Conservation (phyloP, 768 basidiomycete genomes). For the Hygrocybe punicea region DNA sequence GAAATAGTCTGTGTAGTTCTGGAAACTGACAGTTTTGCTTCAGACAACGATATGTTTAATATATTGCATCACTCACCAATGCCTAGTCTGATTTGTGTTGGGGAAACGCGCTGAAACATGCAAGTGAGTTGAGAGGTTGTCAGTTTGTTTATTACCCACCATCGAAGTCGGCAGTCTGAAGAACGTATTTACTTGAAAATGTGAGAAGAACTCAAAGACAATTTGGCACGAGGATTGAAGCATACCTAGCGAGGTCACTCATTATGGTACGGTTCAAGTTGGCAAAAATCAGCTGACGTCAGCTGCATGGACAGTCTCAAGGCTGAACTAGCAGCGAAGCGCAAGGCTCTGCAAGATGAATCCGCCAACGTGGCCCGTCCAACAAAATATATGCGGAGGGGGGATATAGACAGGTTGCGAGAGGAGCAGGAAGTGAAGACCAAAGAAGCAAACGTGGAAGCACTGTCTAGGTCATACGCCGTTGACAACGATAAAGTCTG, state of each 20-base stretch:
- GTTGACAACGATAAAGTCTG: slow-evolving; percentile 45
- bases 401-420: slow-evolving; percentile 78
- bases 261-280: slow-evolving; percentile 54
- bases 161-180: slow-evolving; percentile 96
- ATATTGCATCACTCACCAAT: slow-evolving; percentile 62
- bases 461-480: slow-evolving; percentile 32
- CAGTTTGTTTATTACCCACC: slow-evolving; percentile 40
- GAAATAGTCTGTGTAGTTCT: slow-evolving; percentile 98
- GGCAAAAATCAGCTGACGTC: not conserved
- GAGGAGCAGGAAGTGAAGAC: slow-evolving; percentile 45
- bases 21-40: slow-evolving; percentile 53
- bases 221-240: not conserved
- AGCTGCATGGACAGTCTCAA: slow-evolving; percentile 76
- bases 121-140: slow-evolving; percentile 3
- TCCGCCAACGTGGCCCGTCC: slow-evolving; percentile 42
- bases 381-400: slow-evolving; percentile 85
- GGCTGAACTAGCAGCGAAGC: slow-evolving; percentile 83
- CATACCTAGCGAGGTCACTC: slow-evolving; percentile 51
- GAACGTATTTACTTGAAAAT: slow-evolving; percentile 67
- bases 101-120: slow-evolving; percentile 72
- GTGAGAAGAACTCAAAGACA: slow-evolving; percentile 9
- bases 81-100: slow-evolving; percentile 90
- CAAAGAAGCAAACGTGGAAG: slow-evolving; percentile 36
- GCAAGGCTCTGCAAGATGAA: slow-evolving; percentile 65
- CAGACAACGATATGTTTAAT: not conserved